Evolutionary conservation across 2,329 filamentous ascomycete genomes (phyloP), one percentile per base, ranked within the genome.

Genomic region (Penicillium brasilianum): DNA sequence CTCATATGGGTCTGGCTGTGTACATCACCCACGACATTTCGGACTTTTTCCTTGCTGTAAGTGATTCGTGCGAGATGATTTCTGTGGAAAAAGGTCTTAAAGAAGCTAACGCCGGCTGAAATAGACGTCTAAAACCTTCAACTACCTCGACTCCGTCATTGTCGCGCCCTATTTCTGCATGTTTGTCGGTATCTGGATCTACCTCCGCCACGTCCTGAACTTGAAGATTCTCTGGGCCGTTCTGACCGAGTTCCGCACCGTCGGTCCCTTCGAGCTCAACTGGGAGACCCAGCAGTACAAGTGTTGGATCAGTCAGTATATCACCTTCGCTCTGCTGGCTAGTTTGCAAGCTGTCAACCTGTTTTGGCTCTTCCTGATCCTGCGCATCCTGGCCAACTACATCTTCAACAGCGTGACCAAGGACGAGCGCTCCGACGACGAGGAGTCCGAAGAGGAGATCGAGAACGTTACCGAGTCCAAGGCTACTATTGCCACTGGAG

Each of bases 11-110:
- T 28, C 80, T 97, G 58, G 91, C 92, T 20, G 92, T 98, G 36
- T 98, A 97, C 78, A 92, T 95, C 64, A 97, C 93, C 10, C 92
- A 96, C 78, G 93, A 98, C 74, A 91, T 97, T 64, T 93, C 89
- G 62, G 93, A 97, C 77, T 97, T 97, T 80, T 97, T 97, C 86
- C 85, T 97, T 48, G 93, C 94, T 39, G 91, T 93, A 86, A 56
- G 69, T 64, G 14, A 50, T 16, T 16, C 6, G 22, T 10, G 49
- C 34, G 34, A 57, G 28, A 58, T 8, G 16, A 28, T 39, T 20
- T 25, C 28, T 16, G 22, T 56, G 16, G 11, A 10, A 10, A 20
- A 22, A 16, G 6, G 9, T 20, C 2, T 20, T 11, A 28, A 20
- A 18, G 13, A 22, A 41, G 41, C 57, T 59, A 34, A 59, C n/a